Conservation (phyloP, 257 asterid species). For the Lycium ferocissimum region DNA sequence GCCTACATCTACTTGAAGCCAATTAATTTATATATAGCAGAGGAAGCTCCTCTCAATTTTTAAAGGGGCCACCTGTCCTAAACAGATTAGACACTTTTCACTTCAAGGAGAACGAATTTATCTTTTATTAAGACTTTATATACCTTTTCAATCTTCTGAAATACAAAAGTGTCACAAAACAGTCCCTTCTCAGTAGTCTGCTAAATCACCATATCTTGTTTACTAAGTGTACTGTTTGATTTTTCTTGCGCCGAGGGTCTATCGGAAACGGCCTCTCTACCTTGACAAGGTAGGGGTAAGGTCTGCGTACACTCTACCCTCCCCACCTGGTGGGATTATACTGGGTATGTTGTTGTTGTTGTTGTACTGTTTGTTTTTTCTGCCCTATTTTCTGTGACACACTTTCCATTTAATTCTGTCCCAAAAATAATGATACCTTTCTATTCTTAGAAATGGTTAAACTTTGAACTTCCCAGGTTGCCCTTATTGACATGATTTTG, state of each 20-base stretch:
- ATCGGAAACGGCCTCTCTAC: too few species aligned
- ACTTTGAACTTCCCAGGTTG: background rate
- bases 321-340: too few species aligned
- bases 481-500: slow-evolving; percentile 20
- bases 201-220: background rate
- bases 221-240: background rate
- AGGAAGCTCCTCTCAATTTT: background rate
- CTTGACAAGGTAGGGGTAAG: too few species aligned
- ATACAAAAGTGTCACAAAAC: background rate
- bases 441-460: background rate
- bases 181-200: background rate
- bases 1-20: background rate
- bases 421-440: background rate
- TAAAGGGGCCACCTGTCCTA: background rate
- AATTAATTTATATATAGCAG: background rate
- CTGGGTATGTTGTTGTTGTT: too few species aligned
- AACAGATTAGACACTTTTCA: background rate
- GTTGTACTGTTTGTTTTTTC: background rate
- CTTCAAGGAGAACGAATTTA: background rate
- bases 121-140: background rate
- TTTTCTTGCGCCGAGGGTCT: background rate
- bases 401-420: background rate
- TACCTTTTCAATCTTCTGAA: background rate
- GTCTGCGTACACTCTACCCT: too few species aligned
- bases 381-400: background rate